Percentiles rank a stretch among this genome's conserved stretches.
phyloP scores from a whole-genome alignment of 139 green algal genomes.

The Closterium sp. region DNA sequence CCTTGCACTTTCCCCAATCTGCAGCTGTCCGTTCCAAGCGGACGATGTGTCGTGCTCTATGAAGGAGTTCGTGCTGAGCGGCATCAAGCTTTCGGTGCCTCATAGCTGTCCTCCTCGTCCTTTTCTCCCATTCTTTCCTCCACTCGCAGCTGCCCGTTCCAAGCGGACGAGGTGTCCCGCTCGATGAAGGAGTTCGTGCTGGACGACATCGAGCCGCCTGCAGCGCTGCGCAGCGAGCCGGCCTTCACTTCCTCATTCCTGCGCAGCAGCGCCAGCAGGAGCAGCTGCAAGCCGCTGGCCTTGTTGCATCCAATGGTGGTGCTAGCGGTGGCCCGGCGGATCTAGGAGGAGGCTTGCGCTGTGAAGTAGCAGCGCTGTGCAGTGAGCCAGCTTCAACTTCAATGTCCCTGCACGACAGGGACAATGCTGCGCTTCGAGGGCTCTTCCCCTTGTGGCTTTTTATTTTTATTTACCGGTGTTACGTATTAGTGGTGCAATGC shows the following conservation, averaged over 20 bases:
- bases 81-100: background rate
- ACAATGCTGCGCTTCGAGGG: too few relatives aligned
- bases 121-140: background rate
- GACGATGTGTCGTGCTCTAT: background rate
- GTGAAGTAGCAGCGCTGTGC: too few relatives aligned
- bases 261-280: background rate
- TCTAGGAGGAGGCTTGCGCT: background rate
- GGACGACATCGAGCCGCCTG: background rate
- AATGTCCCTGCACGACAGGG: too few relatives aligned
- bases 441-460: too few relatives aligned
- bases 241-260: constrained; percentile 6
- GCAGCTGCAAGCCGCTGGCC: background rate
- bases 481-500: background rate
- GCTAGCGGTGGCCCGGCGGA: background rate
- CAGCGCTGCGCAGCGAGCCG: background rate
- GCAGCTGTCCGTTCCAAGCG: background rate
- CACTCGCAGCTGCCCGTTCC: background rate
- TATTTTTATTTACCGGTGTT: too few relatives aligned
- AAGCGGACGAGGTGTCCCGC: background rate
- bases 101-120: background rate
- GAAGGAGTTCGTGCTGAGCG: background rate
- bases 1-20: background rate
- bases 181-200: constrained; percentile 2
- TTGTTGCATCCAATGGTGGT: background rate
- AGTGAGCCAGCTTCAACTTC: too few relatives aligned